phyloP scores from a whole-genome alignment of 371 early-diverging fungal species.

The Thermomucor indicae-seudaticae region DNA sequence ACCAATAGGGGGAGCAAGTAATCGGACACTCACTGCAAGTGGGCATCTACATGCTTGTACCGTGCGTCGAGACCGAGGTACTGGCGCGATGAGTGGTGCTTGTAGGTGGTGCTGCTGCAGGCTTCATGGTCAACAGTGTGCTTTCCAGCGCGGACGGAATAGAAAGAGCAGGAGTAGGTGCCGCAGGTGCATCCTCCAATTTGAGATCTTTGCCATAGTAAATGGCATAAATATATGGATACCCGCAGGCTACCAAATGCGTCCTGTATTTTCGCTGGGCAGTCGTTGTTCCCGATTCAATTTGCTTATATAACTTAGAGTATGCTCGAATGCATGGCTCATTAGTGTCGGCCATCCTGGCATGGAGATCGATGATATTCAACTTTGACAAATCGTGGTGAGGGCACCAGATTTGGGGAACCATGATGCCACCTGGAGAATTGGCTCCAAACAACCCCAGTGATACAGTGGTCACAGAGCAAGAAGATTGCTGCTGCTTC shows the following conservation, averaged over 20 bases:
- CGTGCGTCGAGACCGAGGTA: no score
- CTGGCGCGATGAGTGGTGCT: background rate
- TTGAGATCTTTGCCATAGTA: no score
- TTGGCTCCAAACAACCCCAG: no score
- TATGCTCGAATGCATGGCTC: conserved; percentile 26
- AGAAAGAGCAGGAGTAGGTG: no score
- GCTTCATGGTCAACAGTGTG: background rate
- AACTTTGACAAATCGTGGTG: background rate
- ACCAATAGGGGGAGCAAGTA: no score
- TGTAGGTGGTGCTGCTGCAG: background rate
- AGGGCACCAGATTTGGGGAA: background rate
- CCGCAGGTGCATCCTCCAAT: no score
- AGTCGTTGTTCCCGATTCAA: conserved; percentile 28
- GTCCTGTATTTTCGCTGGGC: conserved; percentile 28
- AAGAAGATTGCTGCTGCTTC: no score
- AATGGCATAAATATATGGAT: conserved; percentile 3
- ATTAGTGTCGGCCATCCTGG: background rate
- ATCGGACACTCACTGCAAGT: no score
- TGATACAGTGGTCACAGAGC: no score
- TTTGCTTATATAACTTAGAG: conserved; percentile 21
- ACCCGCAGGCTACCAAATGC: background rate
- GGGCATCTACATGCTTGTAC: background rate
- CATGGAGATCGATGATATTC: background rate
- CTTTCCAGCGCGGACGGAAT: no score
- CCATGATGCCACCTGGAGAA: no score